Evolutionary conservation across 345 rosid genomes (phyloP).

Genomic region (Luvunga scandens): DNA sequence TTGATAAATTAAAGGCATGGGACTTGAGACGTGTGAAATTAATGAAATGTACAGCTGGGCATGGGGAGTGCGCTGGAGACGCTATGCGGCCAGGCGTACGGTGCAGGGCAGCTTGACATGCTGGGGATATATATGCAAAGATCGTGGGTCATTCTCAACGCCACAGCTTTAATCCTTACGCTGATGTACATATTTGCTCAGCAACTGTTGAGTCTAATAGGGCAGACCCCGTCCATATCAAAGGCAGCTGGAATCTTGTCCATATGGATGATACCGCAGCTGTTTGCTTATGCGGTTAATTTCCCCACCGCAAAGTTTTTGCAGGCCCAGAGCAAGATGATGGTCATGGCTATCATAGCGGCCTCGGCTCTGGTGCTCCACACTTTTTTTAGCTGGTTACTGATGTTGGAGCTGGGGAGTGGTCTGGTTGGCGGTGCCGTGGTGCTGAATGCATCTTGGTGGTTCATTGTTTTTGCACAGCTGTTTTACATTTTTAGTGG

Average conservation of each 20-base stretch:
- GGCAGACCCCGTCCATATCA: constrained; percentile 67
- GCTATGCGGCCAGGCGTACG: constrained; percentile 89
- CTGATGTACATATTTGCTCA: constrained; percentile 65
- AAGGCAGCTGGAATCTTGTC: constrained; percentile 66
- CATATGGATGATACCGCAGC: constrained; percentile 85
- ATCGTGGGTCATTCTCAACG: constrained; percentile 79
- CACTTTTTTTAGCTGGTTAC: constrained; percentile 62
- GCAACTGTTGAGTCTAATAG: constrained; percentile 48
- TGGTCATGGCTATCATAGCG: constrained; percentile 76
- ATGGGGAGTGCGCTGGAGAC: constrained; percentile 99
- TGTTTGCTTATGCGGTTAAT: constrained; percentile 67
- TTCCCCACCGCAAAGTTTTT: constrained; percentile 85
- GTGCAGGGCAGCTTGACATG: constrained; percentile 83
- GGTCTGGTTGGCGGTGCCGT: constrained; percentile 75
- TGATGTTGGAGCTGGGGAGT: constrained; percentile 56
- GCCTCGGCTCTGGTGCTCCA: constrained; percentile 56
- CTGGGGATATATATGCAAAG: constrained; percentile 87
- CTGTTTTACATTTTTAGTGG: constrained; percentile 64
- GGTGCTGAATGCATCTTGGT: constrained; percentile 72
- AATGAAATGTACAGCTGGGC: constrained; percentile 49
- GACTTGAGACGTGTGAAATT: too few relatives aligned
- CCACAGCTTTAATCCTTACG: constrained; percentile 51
- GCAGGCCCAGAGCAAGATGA: constrained; percentile 89
- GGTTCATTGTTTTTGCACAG: constrained; percentile 52
- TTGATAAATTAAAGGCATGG: too few relatives aligned